Percentiles rank a stretch among this genome's conserved stretches.
Conservation (phyloP, 2,329 filamentous ascomycete genomes). For the Pseudogymnoascus sp. region DNA sequence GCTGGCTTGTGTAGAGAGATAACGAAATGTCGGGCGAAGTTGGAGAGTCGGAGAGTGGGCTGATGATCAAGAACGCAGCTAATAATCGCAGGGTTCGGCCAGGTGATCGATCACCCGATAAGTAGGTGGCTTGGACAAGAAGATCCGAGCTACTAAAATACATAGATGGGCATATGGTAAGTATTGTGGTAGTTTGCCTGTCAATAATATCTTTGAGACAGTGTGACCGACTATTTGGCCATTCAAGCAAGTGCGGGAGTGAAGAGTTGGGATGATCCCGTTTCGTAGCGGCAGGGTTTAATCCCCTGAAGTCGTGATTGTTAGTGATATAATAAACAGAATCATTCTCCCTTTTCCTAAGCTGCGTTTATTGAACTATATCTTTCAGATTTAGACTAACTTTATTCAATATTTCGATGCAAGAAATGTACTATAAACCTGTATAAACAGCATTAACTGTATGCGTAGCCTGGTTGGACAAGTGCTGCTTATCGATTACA, state of each 20-base stretch:
- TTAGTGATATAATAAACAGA: neutral
- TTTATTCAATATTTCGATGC: neutral
- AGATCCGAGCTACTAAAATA: neutral
- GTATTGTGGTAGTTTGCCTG: neutral
- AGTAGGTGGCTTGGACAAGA: neutral
- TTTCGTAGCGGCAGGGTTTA: neutral
- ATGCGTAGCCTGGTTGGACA: slow-evolving; percentile 5
- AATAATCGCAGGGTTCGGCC: neutral
- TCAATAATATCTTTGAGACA: slow-evolving; percentile 5
- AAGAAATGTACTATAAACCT: neutral
- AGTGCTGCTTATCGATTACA: neutral
- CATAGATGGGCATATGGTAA: neutral
- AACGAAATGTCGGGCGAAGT: neutral
- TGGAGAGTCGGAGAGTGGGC: neutral
- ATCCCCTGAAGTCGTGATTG: neutral
- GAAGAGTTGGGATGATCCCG: neutral
- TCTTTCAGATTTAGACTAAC: neutral
- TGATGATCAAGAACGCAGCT: neutral
- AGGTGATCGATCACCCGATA: slow-evolving; percentile 5
- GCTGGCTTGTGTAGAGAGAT: neutral
- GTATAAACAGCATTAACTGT: neutral
- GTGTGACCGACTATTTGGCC: neutral
- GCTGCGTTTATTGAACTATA: neutral
- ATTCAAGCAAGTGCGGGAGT: neutral
- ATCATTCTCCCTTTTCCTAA: neutral